phyloP scores from a whole-genome alignment of 768 basidiomycete species.

The Lactifluus subvellereus region DNA sequence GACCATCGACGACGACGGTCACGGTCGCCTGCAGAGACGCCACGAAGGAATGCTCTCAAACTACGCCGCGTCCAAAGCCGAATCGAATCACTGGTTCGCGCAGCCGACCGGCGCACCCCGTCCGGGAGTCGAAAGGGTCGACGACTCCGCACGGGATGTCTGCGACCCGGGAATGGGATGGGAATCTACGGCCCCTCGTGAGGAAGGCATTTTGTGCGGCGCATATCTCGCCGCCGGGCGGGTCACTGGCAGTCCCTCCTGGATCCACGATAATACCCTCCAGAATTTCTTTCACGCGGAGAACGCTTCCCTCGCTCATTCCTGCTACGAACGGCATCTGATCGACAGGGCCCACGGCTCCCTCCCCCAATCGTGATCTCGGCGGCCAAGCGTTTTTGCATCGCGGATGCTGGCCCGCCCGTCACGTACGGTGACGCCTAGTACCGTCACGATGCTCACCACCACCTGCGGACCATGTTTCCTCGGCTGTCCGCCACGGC shows the following conservation, averaged over 20 bases:
- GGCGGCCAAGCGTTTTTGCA: slow-evolving; percentile 67
- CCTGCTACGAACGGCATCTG: slow-evolving; percentile 68
- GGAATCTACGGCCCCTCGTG: slow-evolving; percentile 60
- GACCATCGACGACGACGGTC: slow-evolving; percentile 52
- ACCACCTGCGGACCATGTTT: slow-evolving; percentile 53
- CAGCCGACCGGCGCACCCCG: slow-evolving; percentile 34
- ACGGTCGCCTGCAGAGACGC: slow-evolving; percentile 42
- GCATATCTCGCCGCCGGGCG: slow-evolving; percentile 54
- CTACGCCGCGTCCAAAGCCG: slow-evolving; percentile 61
- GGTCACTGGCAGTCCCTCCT: slow-evolving; percentile 47
- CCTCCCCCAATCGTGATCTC: slow-evolving; percentile 47
- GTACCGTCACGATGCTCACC: slow-evolving; percentile 41
- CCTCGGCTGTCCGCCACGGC: slow-evolving; percentile 51
- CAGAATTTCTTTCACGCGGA: slow-evolving; percentile 71
- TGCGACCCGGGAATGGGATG: slow-evolving; percentile 74
- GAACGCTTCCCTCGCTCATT: slow-evolving; percentile 66
- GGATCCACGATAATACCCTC: slow-evolving; percentile 49
- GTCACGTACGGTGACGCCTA: slow-evolving; percentile 61
- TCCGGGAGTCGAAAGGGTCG: slow-evolving; percentile 32
- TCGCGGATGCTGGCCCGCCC: slow-evolving; percentile 62
- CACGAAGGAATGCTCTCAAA: slow-evolving; percentile 72
- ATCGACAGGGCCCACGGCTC: slow-evolving; percentile 43
- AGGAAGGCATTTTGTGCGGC: slow-evolving; percentile 64
- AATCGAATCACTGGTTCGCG: slow-evolving; percentile 38
- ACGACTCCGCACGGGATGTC: slow-evolving; percentile 56